A percentile compares a stretch with the other conserved stretches of the same genome.
phyloP scores from a whole-genome alignment of 2,329 filamentous ascomycete species.

The Cercospora sp. region DNA sequence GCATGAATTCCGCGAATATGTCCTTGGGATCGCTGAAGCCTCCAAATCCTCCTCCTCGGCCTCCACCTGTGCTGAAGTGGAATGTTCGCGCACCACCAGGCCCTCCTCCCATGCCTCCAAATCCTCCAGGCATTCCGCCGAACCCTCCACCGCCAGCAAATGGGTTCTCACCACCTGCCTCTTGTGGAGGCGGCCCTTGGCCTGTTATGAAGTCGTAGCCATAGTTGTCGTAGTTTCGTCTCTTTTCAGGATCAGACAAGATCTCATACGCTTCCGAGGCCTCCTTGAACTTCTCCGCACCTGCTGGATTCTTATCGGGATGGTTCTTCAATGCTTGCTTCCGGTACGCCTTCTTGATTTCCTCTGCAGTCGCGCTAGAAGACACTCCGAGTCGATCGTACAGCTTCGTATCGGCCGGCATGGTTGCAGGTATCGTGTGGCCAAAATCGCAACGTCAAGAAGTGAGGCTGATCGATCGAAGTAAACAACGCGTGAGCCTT shows the following conservation, averaged over 20 bases:
- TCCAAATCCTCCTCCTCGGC: slow-evolving; percentile 62
- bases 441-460: background rate
- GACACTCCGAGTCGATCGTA: slow-evolving; percentile 84
- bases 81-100: slow-evolving; percentile 55
- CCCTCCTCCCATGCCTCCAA: slow-evolving; percentile 56
- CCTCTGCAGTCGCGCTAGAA: slow-evolving; percentile 79
- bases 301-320: slow-evolving; percentile 91
- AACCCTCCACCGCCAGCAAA: slow-evolving; percentile 49
- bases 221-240: slow-evolving; percentile 91
- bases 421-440: slow-evolving; percentile 42
- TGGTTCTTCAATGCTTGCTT: slow-evolving; percentile 82
- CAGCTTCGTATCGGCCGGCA: slow-evolving; percentile 94
- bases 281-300: slow-evolving; percentile 95
- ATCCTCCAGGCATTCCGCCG: slow-evolving; percentile 60
- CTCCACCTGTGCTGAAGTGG: slow-evolving; percentile 62
- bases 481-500: slow-evolving; percentile 11
- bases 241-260: slow-evolving; percentile 93
- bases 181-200: slow-evolving; percentile 52
- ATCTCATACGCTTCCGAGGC: slow-evolving; percentile 98
- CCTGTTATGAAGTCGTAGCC: slow-evolving; percentile 79
- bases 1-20: slow-evolving; percentile 83
- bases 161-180: slow-evolving; percentile 49
- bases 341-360: slow-evolving; percentile 94
- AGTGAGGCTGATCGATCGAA: slow-evolving; percentile 12
- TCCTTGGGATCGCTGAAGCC: slow-evolving; percentile 79